phyloP scores from a whole-genome alignment of 257 asterid genomes.

The Linderniella brevidens region DNA sequence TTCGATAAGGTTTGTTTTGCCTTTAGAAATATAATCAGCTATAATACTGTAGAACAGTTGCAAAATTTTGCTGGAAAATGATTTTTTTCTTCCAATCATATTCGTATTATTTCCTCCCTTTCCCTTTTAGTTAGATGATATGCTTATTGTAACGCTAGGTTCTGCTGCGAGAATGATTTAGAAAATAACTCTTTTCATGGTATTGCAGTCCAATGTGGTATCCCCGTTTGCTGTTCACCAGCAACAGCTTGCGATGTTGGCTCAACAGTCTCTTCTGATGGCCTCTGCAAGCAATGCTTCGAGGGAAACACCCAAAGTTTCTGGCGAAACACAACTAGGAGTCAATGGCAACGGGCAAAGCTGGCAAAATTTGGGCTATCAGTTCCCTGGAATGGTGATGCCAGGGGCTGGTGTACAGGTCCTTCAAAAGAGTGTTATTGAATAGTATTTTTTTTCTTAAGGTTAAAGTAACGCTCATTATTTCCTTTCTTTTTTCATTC shows the following conservation, averaged over 20 bases:
- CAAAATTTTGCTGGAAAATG: too few species aligned
- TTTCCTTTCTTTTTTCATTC: slow-evolving; percentile 7
- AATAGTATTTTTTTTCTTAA: slow-evolving; percentile 7
- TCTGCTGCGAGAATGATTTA: too few species aligned
- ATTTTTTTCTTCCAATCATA: too few species aligned
- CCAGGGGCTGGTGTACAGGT: slow-evolving; percentile 31
- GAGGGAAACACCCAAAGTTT: slow-evolving; percentile 26
- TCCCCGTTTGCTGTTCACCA: slow-evolving; percentile 62
- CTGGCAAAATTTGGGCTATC: slow-evolving; percentile 45
- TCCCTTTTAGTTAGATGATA: too few species aligned
- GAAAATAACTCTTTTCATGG: too few species aligned
- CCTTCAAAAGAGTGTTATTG: slow-evolving; percentile 23
- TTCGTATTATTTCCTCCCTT: too few species aligned
- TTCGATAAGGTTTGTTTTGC: slow-evolving; percentile 1
- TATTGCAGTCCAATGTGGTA: slow-evolving; percentile 44
- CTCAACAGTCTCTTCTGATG: slow-evolving; percentile 55
- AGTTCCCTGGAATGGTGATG: slow-evolving; percentile 36
- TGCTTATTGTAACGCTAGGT: too few species aligned
- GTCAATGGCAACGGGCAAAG: slow-evolving; percentile 33
- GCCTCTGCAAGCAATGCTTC: slow-evolving; percentile 47
- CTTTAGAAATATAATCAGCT: too few species aligned
- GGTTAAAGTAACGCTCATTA: slow-evolving; percentile 5
- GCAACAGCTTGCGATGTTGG: slow-evolving; percentile 57
- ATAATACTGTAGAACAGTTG: too few species aligned
- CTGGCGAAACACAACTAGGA: slow-evolving; percentile 24